Base-by-base conservation (phyloP, 371 early-diverging fungal species). In the Catenaria anguillulae region DNA sequence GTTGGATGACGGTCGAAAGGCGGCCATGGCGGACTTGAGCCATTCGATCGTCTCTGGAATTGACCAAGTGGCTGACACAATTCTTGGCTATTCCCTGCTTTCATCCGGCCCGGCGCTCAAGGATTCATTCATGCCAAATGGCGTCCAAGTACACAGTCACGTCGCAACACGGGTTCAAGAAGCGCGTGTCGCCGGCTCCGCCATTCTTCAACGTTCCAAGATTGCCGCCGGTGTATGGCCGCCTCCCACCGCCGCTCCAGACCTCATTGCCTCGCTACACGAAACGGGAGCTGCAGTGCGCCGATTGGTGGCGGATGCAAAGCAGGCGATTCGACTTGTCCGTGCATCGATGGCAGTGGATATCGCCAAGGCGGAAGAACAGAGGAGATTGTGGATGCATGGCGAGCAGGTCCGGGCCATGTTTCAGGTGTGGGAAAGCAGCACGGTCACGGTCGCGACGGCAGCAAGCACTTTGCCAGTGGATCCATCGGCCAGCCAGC, bases 241-340 rank as follows among this genome's bases (percentile, higher is more conserved):
- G 35, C 73, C 76, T 15, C 73, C 71, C 15, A 61, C 60, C 37
- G 71, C 74, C 15, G 64, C 68, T 15, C 4, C 48, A 6, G 71
- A 72, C 29, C 76, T 78, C 75, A 60, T 76, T 3, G 63, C 70
- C 31, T 59, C 69, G 2, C 68, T 75, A 6, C 61, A 69, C 33
- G 75, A 74, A 8, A 71, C 72, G 46, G 66, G 73, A 26, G 8
- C 68, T 3, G 71, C 74, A 0, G 73, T 76, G 26, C 73, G 72
- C 63, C 67, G 67, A 56, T 56, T 78, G 34, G 71, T 75, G n/a
- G 31, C 60, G 6, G 34, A 72, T 2, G 56, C 72, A 3, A 70
- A 70, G 42, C 69, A 70, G 48, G 33, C 64, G 1, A 60, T 67
- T 2, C 24, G 10, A 15, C 63, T 66, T 35, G 55, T 72, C 5